Percentiles rank a stretch among this genome's conserved stretches.
phyloP scores from a whole-genome alignment of 208 protist species.

The Trypanosomatidae sp. region DNA sequence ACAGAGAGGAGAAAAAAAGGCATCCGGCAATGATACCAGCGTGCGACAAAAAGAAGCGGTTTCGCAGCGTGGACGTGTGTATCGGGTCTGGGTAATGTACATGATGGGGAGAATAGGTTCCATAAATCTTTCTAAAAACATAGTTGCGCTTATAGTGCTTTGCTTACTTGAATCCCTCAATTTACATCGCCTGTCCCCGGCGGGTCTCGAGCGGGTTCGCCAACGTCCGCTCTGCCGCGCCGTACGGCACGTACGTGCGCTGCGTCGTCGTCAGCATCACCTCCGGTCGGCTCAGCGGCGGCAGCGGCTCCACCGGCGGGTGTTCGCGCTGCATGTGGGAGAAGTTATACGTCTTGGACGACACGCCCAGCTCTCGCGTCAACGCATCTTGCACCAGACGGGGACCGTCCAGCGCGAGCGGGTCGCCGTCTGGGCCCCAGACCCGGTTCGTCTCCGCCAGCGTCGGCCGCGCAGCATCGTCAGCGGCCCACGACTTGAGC shows the following conservation, averaged over 20 bases:
- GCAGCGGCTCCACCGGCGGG: conserved; percentile 62
- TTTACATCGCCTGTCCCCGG: conserved; percentile 39
- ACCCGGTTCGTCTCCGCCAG: conserved; percentile 70
- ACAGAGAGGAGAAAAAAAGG: no score
- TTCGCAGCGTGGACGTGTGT: no score
- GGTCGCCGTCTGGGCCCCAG: conserved; percentile 75
- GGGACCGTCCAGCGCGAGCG: conserved; percentile 47
- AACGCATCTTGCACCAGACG: conserved; percentile 70
- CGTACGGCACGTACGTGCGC: conserved; percentile 34
- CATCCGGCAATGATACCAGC: no score
- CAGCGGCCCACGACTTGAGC: conserved; percentile 72
- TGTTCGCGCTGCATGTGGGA: conserved; percentile 75
- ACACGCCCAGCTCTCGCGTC: conserved; percentile 46
- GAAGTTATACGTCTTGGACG: conserved; percentile 73
- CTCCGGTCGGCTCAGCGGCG: conserved; percentile 54
- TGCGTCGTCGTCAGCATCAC: conserved; percentile 65
- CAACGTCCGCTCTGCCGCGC: conserved; percentile 24
- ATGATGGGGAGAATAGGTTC: no score
- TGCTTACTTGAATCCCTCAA: background rate
- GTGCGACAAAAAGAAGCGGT: no score
- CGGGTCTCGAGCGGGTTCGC: conserved; percentile 62
- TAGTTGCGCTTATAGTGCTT: background rate
- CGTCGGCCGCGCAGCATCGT: conserved; percentile 45
- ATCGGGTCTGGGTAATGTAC: no score
- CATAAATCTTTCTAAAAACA: no score